Base-by-base conservation (phyloP, 83 land plant species). In the Diphasiastrum complanatum region DNA sequence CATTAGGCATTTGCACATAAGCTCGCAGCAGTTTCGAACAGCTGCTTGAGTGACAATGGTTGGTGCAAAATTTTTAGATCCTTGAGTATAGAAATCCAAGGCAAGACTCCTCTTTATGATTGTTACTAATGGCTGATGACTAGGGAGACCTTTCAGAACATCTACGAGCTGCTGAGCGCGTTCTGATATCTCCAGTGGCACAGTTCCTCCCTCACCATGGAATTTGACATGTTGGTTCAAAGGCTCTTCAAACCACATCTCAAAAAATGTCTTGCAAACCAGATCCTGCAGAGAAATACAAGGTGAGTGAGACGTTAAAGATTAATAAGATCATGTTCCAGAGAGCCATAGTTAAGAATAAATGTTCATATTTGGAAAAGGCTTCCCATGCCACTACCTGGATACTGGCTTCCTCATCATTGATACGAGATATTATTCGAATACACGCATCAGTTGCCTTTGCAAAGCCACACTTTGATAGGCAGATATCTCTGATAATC, bases 211-310 rank as follows among this genome's bases (percentile, higher is more conserved):
- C 75, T 82, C 83, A 41, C 74, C 83, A 75, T 57, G 61, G 62
- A 49, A 72, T 16, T 80, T 75, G 20, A 76, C 70, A 18, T 81
- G 75, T 1, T 63, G 60, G 32, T 74, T 65, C 53, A 80, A 47
- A 26, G 85, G 81, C 51, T 80, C 89, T 57, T 90, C 99, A 79
- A 95, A 95, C 99, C 99, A 95, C 38, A 90, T 69, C 65, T 95
- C 99, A 81, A 82, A 95, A 61, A 95, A 90, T 46, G 99, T 95
- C 68, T 82, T 89, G 73, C 93, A 91, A 1, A 95, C 99, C 61
- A 95, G 87, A 63, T 95, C 99, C 93, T 95, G 79, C 62, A 66
- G 41, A 62, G 38, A 74, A n/a, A n/a, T n/a, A n/a, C n/a, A n/a
- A n/a, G n/a, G n/a, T n/a, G n/a, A n/a, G n/a, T n/a, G n/a, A n/a